A percentile compares a stretch with the other conserved stretches of the same genome.
Conservation (phyloP, 2,329 filamentous ascomycete genomes). For the Purpureocillium takamizusanense region DNA sequence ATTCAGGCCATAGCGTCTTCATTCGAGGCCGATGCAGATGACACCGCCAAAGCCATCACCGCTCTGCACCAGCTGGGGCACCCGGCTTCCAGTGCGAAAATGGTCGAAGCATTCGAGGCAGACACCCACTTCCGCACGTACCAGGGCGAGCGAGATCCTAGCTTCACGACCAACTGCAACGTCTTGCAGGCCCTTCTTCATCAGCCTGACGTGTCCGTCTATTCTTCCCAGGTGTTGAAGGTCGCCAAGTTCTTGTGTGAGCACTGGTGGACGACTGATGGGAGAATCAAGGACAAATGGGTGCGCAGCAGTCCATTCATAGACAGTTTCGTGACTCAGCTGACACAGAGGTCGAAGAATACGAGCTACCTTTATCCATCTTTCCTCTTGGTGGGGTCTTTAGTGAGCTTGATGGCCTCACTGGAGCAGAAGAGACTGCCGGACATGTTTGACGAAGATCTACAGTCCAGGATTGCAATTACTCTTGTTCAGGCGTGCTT, state of each 20-base stretch:
- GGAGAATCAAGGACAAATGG: conserved; percentile 9
- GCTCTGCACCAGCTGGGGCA: conserved; percentile 4
- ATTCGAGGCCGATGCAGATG: conserved; percentile 8
- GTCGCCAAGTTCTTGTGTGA: conserved; percentile 5
- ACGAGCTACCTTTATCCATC: conserved; percentile 7
- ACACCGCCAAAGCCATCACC: conserved; percentile 8
- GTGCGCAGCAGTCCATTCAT: conserved; percentile 1
- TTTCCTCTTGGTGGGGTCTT: conserved; percentile 6
- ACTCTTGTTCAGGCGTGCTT: conserved; percentile 6
- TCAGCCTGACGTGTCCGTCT: background rate
- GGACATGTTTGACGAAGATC: conserved; percentile 1
- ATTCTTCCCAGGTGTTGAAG: conserved; percentile 7
- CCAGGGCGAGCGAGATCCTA: conserved; percentile 3
- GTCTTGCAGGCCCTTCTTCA: conserved; percentile 6
- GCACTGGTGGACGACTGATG: conserved; percentile 6
- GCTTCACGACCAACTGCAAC: conserved; percentile 9
- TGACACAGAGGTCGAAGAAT: conserved; percentile 1
- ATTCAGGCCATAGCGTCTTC: background rate
- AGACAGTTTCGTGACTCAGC: background rate
- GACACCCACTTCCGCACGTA: conserved; percentile 8
- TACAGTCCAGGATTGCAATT: conserved; percentile 1
- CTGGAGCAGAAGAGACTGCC: conserved; percentile 3
- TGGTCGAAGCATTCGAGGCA: conserved; percentile 7
- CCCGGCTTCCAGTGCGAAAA: background rate
- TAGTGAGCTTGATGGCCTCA: conserved; percentile 1